Evolutionary conservation across 208 protist species (phyloP).

Genomic region (Naegleria lovaniensis): DNA sequence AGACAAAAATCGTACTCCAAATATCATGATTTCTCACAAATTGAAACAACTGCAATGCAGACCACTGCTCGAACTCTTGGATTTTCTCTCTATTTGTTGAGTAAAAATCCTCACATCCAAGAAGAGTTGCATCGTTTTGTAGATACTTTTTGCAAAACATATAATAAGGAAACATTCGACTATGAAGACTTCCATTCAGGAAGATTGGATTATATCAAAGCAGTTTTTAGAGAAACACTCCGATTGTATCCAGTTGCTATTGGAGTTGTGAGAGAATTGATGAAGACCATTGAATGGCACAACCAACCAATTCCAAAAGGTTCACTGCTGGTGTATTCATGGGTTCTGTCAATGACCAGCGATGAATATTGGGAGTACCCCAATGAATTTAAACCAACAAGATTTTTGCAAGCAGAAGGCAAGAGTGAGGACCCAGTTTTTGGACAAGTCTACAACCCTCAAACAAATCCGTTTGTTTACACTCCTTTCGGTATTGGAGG

Average conservation of each 20-base stretch:
- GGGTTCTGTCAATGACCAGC: not conserved
- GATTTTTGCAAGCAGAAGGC: not conserved
- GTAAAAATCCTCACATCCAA: constrained; percentile 8
- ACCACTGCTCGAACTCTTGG: constrained; percentile 12
- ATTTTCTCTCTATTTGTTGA: not conserved
- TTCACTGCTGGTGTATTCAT: not conserved
- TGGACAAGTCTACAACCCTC: not conserved
- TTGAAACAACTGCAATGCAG: too few species aligned
- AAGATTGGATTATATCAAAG: not conserved
- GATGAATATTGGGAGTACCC: not conserved
- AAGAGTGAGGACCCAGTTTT: not conserved
- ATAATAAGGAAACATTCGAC: not conserved
- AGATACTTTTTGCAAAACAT: not conserved
- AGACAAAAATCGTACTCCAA: too few species aligned
- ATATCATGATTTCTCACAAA: too few species aligned
- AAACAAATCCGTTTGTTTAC: not conserved
- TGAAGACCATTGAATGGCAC: not conserved
- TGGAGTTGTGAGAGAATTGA: not conserved
- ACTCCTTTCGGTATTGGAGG: constrained; percentile 4
- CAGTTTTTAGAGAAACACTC: not conserved
- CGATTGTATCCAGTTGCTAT: not conserved
- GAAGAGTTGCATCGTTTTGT: not conserved
- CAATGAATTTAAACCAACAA: not conserved
- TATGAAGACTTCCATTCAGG: not conserved
- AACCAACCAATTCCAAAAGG: not conserved